Evolutionary conservation across 805 yeast genomes (phyloP), one percentile per base, ranked within the genome.

Genomic region (Pichia cabralensis): DNA sequence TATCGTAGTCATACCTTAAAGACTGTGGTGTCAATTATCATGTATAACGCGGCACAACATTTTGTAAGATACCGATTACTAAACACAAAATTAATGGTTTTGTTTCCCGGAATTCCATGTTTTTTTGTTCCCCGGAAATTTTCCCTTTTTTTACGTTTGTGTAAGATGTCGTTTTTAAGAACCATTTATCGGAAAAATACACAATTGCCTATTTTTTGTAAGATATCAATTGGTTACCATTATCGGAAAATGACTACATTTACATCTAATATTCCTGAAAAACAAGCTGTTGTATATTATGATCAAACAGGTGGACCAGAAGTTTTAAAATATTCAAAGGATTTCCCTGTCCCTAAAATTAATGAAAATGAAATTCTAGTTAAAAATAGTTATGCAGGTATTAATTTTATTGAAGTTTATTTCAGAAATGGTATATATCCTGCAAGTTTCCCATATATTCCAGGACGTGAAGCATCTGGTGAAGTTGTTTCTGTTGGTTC

Each of bases 321-420:
- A 23, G 80, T 71, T 5, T 56, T 83, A 28, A 60, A 72, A 46
- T 77, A 72, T 49, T 68, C 64, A 22, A 19, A 33, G 2, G 76
- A 76, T 25, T 53, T 60, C 24, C 74, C 78, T 4, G 70, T 77
- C 6, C 94, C 94, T 3, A 52, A 58, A 28, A 63, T 79, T 34
- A 52, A 59, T 5, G 66, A 62, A 3, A 63, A 67, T 34, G 83
- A 84, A 40, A 52, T 88, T 9, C 62, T 88, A 31, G 65, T 88
- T 50, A 78, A 80, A 57, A 82, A 80, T 64, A 66, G 62, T 36
- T 85, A 71, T 46, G 67, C 86, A 10, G 97, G 97, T 22, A 61
- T 85, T 48, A 85, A 85, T 48, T 81, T 71, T 62, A 80, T 85
- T 44, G 96, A 88, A 49, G 64, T 75, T 4, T 88, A 86, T 58